Evolutionary conservation across 495 filamentous ascomycete species (phyloP), one percentile per base, ranked within the genome.

Genomic region (Tetracladium marchalianum): DNA sequence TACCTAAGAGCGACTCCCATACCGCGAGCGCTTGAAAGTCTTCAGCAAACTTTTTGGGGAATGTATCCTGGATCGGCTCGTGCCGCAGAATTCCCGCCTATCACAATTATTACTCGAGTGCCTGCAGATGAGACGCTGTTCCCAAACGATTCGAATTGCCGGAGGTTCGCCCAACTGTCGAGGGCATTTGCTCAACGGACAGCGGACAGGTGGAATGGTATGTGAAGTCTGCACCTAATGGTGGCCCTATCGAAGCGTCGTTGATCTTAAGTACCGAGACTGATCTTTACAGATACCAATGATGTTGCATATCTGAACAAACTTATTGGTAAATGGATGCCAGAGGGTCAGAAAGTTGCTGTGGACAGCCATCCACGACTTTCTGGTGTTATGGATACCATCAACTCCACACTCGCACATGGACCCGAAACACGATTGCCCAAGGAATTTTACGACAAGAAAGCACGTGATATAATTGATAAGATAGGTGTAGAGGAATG

Each of bases 301-400:
- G 83, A 98, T 49, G 90, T 98, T 82, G 71, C 73, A 31, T 90
- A 93, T 60, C 63, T 96, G n/a, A 84, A 83, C 56, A 74, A 66
- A 33, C 58, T 83, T 27, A 77, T 84, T 42, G 77, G 81, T 16
- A 92, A 88, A 62, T 92, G 82, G 74, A 92, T 95, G 83, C 87
- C 85, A 0, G 67, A 75, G n/a, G 65, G 62, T 12, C 75, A 73
- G 8, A 70, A 71, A 27, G 81, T 97, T 19, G 81, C 81, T 22
- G 87, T 97, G 1, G 88, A 96, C 65, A 78, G 78, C 1, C 81
- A 85, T 47, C 92, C 92, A 0, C 72, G 86, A 39, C 70, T 98
- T 9, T 86, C 79, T 5, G 93, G 92, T 24, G 84, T 98, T 46
- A 89, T 89, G 81, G 92, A 98, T 57, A 92, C 88, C 9, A 75